phyloP scores from a whole-genome alignment of 192 early-diverging fungal species.

The Backusella macrospora region DNA sequence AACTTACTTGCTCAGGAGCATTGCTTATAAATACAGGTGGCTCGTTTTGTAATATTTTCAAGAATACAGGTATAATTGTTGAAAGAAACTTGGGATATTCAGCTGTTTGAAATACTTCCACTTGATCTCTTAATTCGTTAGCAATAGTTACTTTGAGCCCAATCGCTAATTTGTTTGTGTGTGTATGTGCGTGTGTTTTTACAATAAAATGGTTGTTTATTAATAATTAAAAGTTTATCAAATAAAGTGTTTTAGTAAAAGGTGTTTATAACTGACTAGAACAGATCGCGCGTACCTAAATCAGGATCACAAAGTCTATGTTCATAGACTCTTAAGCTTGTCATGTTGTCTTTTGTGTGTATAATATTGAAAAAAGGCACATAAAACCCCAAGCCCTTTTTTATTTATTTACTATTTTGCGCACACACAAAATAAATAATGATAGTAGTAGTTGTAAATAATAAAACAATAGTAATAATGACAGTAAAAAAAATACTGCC shows the following conservation, averaged over 20 bases:
- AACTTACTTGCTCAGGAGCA: slow-evolving; percentile 71
- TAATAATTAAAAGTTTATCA: no score
- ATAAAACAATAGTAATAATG: neutral
- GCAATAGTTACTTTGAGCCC: slow-evolving; percentile 81
- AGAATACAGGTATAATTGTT: slow-evolving; percentile 83
- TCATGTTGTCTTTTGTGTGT: slow-evolving; percentile 24
- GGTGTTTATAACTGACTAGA: neutral
- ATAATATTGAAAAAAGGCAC: slow-evolving; percentile 12
- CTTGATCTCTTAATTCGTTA: slow-evolving; percentile 85
- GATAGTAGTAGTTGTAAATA: neutral
- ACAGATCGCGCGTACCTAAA: slow-evolving; percentile 40
- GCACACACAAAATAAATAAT: slow-evolving; percentile 4
- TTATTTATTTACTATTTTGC: slow-evolving; percentile 8
- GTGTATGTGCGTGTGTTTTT: neutral
- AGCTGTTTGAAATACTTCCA: slow-evolving; percentile 86
- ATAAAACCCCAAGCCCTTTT: neutral
- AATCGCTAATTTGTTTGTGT: slow-evolving; percentile 41
- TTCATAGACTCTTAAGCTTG: slow-evolving; percentile 49
- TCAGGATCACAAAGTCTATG: slow-evolving; percentile 53
- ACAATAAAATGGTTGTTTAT: neutral
- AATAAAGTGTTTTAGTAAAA: no score
- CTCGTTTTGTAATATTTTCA: slow-evolving; percentile 70
- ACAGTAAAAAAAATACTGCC: neutral
- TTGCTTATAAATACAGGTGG: slow-evolving; percentile 75
- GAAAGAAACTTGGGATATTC: slow-evolving; percentile 82